Percentiles rank a stretch among this genome's conserved stretches.
Evolutionary conservation across 2,329 filamentous ascomycete genomes (phyloP).

Genomic region (Penicillium sp.): DNA sequence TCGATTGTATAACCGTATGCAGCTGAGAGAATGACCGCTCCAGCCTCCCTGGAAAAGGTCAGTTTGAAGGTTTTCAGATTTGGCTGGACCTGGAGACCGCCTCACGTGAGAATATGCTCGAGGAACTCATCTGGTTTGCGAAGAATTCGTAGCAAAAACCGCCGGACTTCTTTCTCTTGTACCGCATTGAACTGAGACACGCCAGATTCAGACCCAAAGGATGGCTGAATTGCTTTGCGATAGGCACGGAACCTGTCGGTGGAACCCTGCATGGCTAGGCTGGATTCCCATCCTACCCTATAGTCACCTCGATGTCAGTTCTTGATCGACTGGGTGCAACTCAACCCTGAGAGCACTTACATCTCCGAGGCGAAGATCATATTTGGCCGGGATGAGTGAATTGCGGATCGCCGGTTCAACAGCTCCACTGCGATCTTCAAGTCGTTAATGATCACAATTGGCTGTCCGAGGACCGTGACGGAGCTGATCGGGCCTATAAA

Average conservation of each 20-base stretch:
- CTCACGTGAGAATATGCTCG: conserved; percentile 41
- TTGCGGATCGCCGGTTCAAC: conserved; percentile 28
- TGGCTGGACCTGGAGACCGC: background rate
- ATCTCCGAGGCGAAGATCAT: conserved; percentile 32
- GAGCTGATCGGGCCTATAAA: conserved; percentile 32
- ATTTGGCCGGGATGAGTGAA: conserved; percentile 27
- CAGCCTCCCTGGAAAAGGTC: conserved; percentile 26
- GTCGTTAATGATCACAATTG: conserved; percentile 34
- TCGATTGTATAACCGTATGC: conserved; percentile 44
- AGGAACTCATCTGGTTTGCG: conserved; percentile 35
- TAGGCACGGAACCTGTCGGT: conserved; percentile 35
- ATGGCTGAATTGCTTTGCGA: conserved; percentile 41
- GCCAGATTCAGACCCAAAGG: conserved; percentile 35
- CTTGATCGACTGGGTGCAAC: no score
- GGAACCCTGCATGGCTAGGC: conserved; percentile 30
- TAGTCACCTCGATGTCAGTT: no score
- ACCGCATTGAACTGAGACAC: conserved; percentile 37
- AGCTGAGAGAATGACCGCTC: conserved; percentile 39
- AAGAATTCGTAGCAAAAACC: conserved; percentile 41
- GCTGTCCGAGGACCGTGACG: conserved; percentile 31
- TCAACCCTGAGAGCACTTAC: conserved; percentile 18
- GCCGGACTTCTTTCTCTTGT: conserved; percentile 42
- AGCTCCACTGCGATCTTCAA: conserved; percentile 27
- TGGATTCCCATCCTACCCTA: conserved; percentile 35
- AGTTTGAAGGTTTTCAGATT: background rate